These are phyloP conservation scores for Didymella pinodella DNA, from an alignment of 2,329 filamentous ascomycete species.

Conservation along the genomic window DNA sequence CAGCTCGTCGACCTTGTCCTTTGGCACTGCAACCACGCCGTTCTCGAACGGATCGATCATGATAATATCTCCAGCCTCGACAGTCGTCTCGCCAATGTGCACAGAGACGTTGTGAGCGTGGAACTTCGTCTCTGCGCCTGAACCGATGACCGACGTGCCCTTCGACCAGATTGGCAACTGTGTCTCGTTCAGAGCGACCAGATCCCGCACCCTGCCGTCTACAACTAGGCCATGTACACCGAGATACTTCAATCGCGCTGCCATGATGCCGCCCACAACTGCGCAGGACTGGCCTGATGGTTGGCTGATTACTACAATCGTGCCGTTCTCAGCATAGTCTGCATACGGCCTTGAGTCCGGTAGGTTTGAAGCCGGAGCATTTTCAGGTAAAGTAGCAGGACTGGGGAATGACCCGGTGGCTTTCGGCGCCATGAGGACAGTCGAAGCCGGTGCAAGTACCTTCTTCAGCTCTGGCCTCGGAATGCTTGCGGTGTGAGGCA, in stretches of 20 bases:
- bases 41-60: slow-evolving; percentile 72
- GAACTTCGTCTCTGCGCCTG: slow-evolving; percentile 64
- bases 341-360: slow-evolving; percentile 67
- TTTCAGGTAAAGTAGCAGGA: slow-evolving; percentile 44
- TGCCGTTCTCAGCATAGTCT: slow-evolving; percentile 67
- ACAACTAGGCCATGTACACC: slow-evolving; percentile 70
- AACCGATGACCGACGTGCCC: slow-evolving; percentile 66
- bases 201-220: slow-evolving; percentile 72
- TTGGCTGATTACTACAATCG: slow-evolving; percentile 72
- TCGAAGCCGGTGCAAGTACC: slow-evolving; percentile 64
- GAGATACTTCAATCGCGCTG: slow-evolving; percentile 69
- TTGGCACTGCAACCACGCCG: slow-evolving; percentile 73
- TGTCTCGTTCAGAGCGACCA: slow-evolving; percentile 65
- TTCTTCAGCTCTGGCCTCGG: slow-evolving; percentile 34
- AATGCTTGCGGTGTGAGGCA: slow-evolving; percentile 32
- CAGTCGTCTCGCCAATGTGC: slow-evolving; percentile 47
- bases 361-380: slow-evolving; percentile 41
- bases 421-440: slow-evolving; percentile 70
- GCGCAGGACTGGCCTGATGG: slow-evolving; percentile 72
- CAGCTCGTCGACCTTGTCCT: slow-evolving; percentile 65
- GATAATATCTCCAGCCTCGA: slow-evolving; percentile 67
- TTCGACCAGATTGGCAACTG: slow-evolving; percentile 67
- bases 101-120: slow-evolving; percentile 60
- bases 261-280: slow-evolving; percentile 80
- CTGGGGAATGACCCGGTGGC: slow-evolving; percentile 52